Percentiles rank a stretch among this genome's conserved stretches.
Conservation (phyloP, 495 filamentous ascomycete species). For the Penicillium arizonense region DNA sequence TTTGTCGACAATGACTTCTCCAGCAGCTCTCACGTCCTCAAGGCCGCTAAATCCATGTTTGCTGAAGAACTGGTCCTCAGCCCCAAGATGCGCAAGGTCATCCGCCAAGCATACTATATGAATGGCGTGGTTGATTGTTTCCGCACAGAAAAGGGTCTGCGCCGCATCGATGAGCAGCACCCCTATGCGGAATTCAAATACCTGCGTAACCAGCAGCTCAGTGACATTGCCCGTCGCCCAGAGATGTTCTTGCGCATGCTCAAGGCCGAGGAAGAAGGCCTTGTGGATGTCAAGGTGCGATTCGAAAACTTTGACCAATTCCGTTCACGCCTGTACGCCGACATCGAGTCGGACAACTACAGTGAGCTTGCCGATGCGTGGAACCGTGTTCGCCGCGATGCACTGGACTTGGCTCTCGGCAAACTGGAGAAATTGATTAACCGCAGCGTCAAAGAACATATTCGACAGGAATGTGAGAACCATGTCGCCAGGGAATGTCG, state of each 20-base stretch:
- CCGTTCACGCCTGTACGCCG: constrained; percentile 67
- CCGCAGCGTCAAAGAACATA: constrained; percentile 88
- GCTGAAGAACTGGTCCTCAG: constrained; percentile 86
- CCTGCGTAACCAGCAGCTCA: constrained; percentile 79
- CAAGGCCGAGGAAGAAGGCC: constrained; percentile 88
- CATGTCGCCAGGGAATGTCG: constrained; percentile 78
- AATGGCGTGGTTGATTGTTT: constrained; percentile 79
- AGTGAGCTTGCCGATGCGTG: constrained; percentile 94
- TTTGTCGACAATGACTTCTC: constrained; percentile 71
- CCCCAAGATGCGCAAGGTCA: constrained; percentile 84
- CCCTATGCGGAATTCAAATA: constrained; percentile 99
- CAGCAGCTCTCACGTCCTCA: constrained; percentile 71
- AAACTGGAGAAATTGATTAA: constrained; percentile 84
- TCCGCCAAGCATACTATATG: constrained; percentile 78
- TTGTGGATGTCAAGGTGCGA: constrained; percentile 78
- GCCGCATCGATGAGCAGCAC: constrained; percentile 90
- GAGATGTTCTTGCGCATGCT: constrained; percentile 94
- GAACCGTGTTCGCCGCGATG: constrained; percentile 82
- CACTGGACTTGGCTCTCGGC: constrained; percentile 73
- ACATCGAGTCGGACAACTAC: constrained; percentile 89
- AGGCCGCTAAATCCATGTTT: constrained; percentile 80
- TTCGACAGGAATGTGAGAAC: constrained; percentile 89
- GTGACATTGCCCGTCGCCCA: constrained; percentile 74
- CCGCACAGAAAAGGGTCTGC: constrained; percentile 91
- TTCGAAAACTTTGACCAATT: constrained; percentile 74